Conservation (phyloP, 2,329 filamentous ascomycete genomes). For the Cladorrhinum sp. region DNA sequence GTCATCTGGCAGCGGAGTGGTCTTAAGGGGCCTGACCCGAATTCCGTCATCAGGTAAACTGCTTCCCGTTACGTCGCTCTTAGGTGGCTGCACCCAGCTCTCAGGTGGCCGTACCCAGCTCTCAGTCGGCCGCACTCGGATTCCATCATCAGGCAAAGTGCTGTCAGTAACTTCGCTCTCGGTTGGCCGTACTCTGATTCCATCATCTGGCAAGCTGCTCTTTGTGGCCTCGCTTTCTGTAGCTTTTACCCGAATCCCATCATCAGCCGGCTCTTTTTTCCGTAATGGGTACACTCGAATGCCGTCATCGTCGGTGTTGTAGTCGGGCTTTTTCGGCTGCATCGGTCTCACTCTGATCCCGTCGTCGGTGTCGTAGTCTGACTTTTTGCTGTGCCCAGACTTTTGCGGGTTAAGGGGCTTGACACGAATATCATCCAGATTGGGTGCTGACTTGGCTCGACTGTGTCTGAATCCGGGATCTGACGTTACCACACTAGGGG, state of each 20-base stretch:
- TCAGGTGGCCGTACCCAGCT: slow-evolving; percentile 21
- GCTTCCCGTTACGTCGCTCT: background rate
- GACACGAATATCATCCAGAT: slow-evolving; percentile 23
- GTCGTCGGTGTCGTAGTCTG: slow-evolving; percentile 28
- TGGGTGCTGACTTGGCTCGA: slow-evolving; percentile 9
- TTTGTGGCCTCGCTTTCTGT: slow-evolving; percentile 4
- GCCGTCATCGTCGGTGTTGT: slow-evolving; percentile 13
- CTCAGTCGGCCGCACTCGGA: slow-evolving; percentile 30
- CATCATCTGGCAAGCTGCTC: slow-evolving; percentile 24
- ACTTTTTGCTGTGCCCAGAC: slow-evolving; percentile 10
- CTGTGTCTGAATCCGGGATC: slow-evolving; percentile 15
- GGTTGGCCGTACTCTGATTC: slow-evolving; percentile 40
- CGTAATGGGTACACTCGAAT: slow-evolving; percentile 13
- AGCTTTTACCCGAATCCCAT: slow-evolving; percentile 25
- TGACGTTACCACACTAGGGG: slow-evolving; percentile 15
- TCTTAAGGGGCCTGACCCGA: slow-evolving; percentile 31
- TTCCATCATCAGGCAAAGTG: slow-evolving; percentile 27
- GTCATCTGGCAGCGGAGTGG: slow-evolving; percentile 21
- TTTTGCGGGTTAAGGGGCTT: slow-evolving; percentile 19
- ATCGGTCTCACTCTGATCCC: slow-evolving; percentile 41
- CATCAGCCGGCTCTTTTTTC: slow-evolving; percentile 27
- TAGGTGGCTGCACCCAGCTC: slow-evolving; percentile 27
- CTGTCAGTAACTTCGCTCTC: background rate
- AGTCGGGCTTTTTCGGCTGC: slow-evolving; percentile 17
- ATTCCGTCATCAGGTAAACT: slow-evolving; percentile 28